Base-by-base conservation (phyloP, 345 rosid genomes). In the Clarkia xantiana region DNA sequence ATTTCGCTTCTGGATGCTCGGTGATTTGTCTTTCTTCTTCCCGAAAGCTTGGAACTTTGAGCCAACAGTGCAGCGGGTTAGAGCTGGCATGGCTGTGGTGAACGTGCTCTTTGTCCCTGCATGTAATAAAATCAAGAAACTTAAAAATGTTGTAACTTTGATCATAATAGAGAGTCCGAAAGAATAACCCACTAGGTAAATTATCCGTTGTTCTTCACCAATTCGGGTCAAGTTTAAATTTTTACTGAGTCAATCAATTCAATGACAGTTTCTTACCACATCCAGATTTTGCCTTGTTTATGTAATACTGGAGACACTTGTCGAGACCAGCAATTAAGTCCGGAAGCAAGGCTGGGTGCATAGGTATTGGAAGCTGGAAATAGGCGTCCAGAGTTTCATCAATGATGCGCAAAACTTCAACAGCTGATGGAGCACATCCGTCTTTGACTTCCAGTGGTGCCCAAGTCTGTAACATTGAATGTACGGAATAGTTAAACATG, bases 361-460 rank as follows among this genome's bases (percentile, higher is more conserved):
- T 74, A 1, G 87, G 95, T 70, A 91, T 91, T 9, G 96, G 94
- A 57, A 91, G 80, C 75, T 82, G 94, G 65, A 91, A 91, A 75
- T 73, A 86, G 12, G 98, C 82, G 19, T 82, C 94, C 40, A 91
- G 54, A 36, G 94, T 80, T 67, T 91, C 98, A 55, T 86, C 95
- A 43, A 90, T 72, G 47, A 78, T 73, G 45, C 81, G 72, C 73
- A 86, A 57, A 2, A 84, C 77, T 75, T 91, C 95, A 2, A 78
- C 75, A 41, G 90, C 80, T 70, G 98, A 91, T 20, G 77, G 72
- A 56, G 96, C 82, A 66, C 62, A 71, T 73, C 80, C 86, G 65
- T 77, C 97, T 63, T 76, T 79, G 51, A 72, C 78, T 57, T 71
- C 74, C 49, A 66, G 57, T 2, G 84, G 78, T 54, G 68, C 72